Conservation (phyloP, 257 asterid species). For the Nicotiana tomentosiformis region DNA sequence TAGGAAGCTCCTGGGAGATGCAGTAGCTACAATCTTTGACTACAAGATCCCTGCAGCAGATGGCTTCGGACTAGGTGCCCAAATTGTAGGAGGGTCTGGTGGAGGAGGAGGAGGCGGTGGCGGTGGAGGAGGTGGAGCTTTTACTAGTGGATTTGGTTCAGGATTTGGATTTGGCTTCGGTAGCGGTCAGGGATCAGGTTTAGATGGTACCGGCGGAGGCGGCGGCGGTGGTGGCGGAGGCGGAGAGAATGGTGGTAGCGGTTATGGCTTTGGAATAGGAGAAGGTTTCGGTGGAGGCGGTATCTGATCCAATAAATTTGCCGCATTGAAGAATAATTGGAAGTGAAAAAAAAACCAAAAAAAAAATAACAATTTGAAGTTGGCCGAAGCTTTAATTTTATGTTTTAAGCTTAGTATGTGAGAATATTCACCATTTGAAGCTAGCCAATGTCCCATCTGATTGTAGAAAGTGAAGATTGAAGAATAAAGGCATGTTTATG, state of each 20-base stretch:
- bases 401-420: background rate
- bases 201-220: background rate
- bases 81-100: constrained; percentile 5
- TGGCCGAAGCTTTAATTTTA: background rate
- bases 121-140: background rate
- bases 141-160: background rate
- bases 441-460: background rate
- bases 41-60: background rate
- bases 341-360: too few species aligned
- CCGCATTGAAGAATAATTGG: background rate
- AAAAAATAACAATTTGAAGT: too few species aligned
- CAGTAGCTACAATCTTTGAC: constrained; percentile 2
- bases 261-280: constrained; percentile 15
- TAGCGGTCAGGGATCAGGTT: background rate
- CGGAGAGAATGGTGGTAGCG: constrained; percentile 6
- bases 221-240: background rate
- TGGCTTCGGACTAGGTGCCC: background rate
- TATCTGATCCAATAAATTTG: background rate
- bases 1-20: background rate
- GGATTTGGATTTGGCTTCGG: constrained; percentile 10
- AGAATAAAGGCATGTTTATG: background rate
- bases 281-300: constrained; percentile 14
- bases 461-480: background rate
- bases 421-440: background rate
- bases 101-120: background rate